A percentile compares a stretch with the other conserved stretches of the same genome.
Conservation (phyloP, 1,284 basidiomycete species). For the Ganoderma sp. region DNA sequence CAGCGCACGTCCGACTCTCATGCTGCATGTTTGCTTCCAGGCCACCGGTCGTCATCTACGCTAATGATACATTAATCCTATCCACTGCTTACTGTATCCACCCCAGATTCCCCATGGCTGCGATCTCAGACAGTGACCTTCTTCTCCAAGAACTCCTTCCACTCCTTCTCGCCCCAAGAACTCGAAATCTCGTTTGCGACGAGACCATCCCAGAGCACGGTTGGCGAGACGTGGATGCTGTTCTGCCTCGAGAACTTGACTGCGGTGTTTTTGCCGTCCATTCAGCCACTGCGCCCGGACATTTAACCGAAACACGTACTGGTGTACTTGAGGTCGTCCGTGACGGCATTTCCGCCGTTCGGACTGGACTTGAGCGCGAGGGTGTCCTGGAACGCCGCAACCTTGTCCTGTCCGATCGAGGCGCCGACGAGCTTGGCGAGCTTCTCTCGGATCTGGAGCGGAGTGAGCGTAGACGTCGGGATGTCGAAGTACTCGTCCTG, state of each 20-base stretch:
- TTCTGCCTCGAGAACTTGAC: slow-evolving; percentile 94
- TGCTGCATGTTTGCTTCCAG: slow-evolving; percentile 5
- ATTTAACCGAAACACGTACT: slow-evolving; percentile 49
- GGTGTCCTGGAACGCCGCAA: slow-evolving; percentile 64
- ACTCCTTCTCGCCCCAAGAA: slow-evolving; percentile 84
- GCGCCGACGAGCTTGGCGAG: slow-evolving; percentile 65
- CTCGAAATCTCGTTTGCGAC: slow-evolving; percentile 81
- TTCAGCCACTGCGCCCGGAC: neutral
- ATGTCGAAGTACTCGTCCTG: slow-evolving; percentile 84
- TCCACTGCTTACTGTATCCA: slow-evolving; percentile 16
- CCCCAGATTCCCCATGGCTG: neutral
- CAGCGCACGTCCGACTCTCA: neutral
- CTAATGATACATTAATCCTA: slow-evolving; percentile 19
- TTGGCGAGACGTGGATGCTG: slow-evolving; percentile 90
- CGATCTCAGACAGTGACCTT: slow-evolving; percentile 53
- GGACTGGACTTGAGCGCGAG: slow-evolving; percentile 66
- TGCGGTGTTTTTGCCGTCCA: slow-evolving; percentile 35
- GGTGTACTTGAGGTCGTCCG: slow-evolving; percentile 87
- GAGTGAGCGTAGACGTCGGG: slow-evolving; percentile 71
- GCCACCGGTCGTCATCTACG: neutral
- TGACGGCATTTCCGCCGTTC: slow-evolving; percentile 80
- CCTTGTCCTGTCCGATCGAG: slow-evolving; percentile 54
- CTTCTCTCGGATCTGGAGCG: slow-evolving; percentile 76
- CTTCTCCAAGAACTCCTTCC: slow-evolving; percentile 80
- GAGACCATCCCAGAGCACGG: slow-evolving; percentile 86